Base-by-base conservation (phyloP, 2,329 filamentous ascomycete genomes). In the Arthrobotrys entomopaga region DNA sequence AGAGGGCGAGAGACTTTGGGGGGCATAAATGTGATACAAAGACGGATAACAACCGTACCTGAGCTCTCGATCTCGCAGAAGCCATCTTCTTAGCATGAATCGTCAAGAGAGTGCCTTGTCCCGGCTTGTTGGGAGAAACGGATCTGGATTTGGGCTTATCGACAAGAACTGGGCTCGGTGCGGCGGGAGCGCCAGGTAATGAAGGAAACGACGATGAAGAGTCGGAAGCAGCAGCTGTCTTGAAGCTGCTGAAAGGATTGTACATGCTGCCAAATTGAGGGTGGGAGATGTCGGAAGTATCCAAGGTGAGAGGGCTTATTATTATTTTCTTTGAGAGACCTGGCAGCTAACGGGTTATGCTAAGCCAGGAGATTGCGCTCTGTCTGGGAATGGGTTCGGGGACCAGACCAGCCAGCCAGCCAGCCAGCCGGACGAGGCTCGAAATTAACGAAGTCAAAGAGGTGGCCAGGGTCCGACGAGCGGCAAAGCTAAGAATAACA, bases 81-180 rank as follows among this genome's bases (percentile, higher is more conserved):
- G 70, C 70, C 70, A 74, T 74, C 34, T 74, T 67, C 65, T 74
- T 74, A 56, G 63, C 70, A 42, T 74, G 70, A 49, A 74, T 67
- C 16, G 70, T 74, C 20, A 74, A 46, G n/a, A 74, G 52, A 49
- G 70, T 74, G 7, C 70, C 70, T 48, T 74, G 70, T 38, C 70
- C 70, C 1, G 70, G 63, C 22, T 74, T 74, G 42, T 50, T 74
- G 34, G 70, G 70, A n/a, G 69, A 73, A 10, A 56, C 38, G 19
- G 69, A 54, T n/a, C 38, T 67, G 13, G 70, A 57, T 34, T 43
- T 65, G 43, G 63, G 50, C 34, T 54, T n/a, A 19, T 50, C 50
- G 56, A n/a, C 54, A 8, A 38, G 43, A 50, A 22, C 49, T 13
- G 60, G 54, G 34, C 50, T 19, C 57, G 52, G 49, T 19, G 16